Base-by-base conservation (phyloP, 352 stramenopile species). In the Thraustotheca clavata region DNA sequence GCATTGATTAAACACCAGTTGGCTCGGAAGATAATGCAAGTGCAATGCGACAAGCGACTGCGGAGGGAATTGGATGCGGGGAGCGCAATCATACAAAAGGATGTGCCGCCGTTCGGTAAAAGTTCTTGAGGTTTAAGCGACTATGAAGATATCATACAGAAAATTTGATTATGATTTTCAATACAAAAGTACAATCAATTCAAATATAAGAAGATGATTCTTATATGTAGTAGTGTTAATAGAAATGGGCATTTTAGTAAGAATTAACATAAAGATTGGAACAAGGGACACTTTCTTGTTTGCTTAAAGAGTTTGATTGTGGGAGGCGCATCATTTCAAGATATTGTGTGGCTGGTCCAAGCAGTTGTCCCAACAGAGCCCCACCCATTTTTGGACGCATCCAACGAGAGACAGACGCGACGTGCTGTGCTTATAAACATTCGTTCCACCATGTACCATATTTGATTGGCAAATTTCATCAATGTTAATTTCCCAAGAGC, bases 41-140 rank as follows among this genome's bases (percentile, higher is more conserved):
- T 52, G 12, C 43, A 52, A 52, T 52, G 43, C 43, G 43, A 52
- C 43, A 52, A 52, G 43, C 43, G 34, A 24, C 11, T 9, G 24
- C 11, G 43, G 34, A 35, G 31, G 43, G 43, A 52, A 52, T 52
- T 52, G 43, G 43, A 52, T 52, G 43, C n/a, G 12, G 3, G 43
- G 2, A 24, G 43, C 43, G 43, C 43, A 52, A 52, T 52, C 43
- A 52, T 31, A 31, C 11, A 8, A 31, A 52, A 24, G 43, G 43
- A 52, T 52, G 43, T 52, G 43, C 43, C 43, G 14, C n/a, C 9
- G 12, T 18, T 9, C 43, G 43, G 34, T 24, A 52, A 43, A 52
- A 52, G 43, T 52, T 52, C 43, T 52, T 52, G 43, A 52, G 43
- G 43, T n/a, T n/a, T n/a, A n/a, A n/a, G n/a, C n/a, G n/a, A n/a